Conservation (phyloP, 768 basidiomycete genomes). For the Tricholoma furcatifolium region DNA sequence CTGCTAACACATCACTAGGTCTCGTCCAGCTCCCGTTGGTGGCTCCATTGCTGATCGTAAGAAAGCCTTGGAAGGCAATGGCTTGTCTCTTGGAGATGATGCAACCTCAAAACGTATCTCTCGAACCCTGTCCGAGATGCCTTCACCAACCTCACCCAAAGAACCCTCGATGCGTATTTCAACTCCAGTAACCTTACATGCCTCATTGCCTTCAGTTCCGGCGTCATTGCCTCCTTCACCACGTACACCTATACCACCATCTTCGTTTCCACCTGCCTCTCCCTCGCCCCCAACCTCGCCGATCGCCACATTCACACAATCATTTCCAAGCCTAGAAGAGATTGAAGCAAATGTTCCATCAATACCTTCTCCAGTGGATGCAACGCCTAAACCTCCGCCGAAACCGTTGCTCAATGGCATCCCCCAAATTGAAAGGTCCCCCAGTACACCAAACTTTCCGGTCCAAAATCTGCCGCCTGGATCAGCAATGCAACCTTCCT, state of each 20-base stretch:
- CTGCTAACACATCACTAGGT: slow-evolving; percentile 16
- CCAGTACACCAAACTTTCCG: slow-evolving; percentile 69
- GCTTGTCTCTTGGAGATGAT: slow-evolving; percentile 50
- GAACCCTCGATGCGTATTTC: slow-evolving; percentile 29
- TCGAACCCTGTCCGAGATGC: slow-evolving; percentile 47
- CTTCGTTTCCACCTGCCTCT: slow-evolving; percentile 57
- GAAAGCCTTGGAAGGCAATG: slow-evolving; percentile 70
- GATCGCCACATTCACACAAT: slow-evolving; percentile 58
- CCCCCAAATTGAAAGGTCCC: slow-evolving; percentile 51
- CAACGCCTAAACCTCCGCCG: slow-evolving; percentile 13
- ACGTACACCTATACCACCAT: slow-evolving; percentile 69
- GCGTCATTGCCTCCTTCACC: slow-evolving; percentile 41
- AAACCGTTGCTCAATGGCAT: slow-evolving; percentile 1
- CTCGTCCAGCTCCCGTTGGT: slow-evolving; percentile 27
- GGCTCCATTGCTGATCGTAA: slow-evolving; percentile 76
- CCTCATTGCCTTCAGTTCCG: slow-evolving; percentile 30
- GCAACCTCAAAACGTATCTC: slow-evolving; percentile 52
- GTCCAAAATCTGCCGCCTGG: slow-evolving; percentile 58
- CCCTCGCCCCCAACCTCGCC: slow-evolving; percentile 73
- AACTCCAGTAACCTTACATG: slow-evolving; percentile 25
- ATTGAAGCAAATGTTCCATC: slow-evolving; percentile 59
- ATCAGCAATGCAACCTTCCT: slow-evolving; percentile 44
- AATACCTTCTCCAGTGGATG: slow-evolving; percentile 39
- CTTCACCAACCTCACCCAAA: slow-evolving; percentile 41
- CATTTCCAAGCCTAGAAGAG: slow-evolving; percentile 80